phyloP scores from a whole-genome alignment of 2,329 filamentous ascomycete genomes.

The Cercospora janseana region DNA sequence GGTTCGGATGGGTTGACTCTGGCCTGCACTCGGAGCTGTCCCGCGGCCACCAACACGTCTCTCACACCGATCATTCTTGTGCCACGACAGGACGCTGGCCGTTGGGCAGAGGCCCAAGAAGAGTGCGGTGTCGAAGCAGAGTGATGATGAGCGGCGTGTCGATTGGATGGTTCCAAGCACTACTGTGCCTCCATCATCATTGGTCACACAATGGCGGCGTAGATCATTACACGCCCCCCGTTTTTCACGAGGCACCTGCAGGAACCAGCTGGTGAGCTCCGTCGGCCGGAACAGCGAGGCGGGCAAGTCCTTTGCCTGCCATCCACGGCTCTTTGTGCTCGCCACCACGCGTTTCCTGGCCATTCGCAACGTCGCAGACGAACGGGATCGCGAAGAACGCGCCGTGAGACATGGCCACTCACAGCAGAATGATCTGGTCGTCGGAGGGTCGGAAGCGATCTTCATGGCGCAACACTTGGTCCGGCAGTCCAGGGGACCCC shows the following conservation, averaged over 20 bases:
- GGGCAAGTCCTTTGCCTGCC: background rate
- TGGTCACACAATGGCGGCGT: background rate
- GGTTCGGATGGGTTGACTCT: too few species aligned
- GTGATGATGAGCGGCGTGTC: too few species aligned
- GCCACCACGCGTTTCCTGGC: background rate
- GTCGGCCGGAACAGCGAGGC: background rate
- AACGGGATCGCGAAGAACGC: background rate
- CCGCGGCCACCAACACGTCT: too few species aligned
- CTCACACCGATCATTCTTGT: too few species aligned
- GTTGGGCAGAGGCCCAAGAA: too few species aligned
- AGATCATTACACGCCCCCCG: constrained; percentile 12
- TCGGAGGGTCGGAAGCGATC: constrained; percentile 1
- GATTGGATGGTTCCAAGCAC: too few species aligned
- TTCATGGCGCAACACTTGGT: constrained; percentile 5
- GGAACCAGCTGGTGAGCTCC: constrained; percentile 1
- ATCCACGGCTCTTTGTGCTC: too few species aligned
- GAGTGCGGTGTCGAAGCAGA: too few species aligned
- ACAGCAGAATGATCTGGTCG: background rate
- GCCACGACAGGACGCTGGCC: too few species aligned
- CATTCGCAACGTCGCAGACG: background rate
- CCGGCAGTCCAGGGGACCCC: constrained; percentile 5
- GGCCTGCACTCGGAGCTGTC: too few species aligned
- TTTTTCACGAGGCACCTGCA: constrained; percentile 9
- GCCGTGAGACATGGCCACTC: background rate
- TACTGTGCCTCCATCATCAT: too few species aligned